A percentile compares a stretch with the other conserved stretches of the same genome.
phyloP scores from a whole-genome alignment of 139 green algal species.

The Ulvella scutata region DNA sequence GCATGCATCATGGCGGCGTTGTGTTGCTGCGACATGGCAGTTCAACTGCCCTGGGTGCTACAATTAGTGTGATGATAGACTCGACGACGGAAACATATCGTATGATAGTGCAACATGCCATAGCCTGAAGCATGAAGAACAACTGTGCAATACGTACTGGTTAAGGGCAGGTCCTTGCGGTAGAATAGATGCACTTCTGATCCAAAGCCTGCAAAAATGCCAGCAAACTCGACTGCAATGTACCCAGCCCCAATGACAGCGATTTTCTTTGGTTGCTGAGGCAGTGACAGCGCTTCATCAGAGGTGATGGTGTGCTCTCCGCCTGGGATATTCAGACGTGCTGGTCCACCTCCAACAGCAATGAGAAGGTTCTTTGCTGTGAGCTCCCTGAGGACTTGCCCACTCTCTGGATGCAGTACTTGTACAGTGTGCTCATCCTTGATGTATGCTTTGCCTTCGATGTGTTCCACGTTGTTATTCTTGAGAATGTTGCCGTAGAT shows the following conservation, averaged over 20 bases:
- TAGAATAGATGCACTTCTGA: slow-evolving; percentile 67
- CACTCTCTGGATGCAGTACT: slow-evolving; percentile 19
- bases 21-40: too few species aligned
- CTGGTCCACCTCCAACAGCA: slow-evolving; percentile 64
- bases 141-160: too few species aligned
- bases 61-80: too few species aligned
- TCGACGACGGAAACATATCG: too few species aligned
- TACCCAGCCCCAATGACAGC: slow-evolving; percentile 84
- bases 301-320: slow-evolving; percentile 76
- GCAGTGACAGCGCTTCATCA: slow-evolving; percentile 83
- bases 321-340: slow-evolving; percentile 66
- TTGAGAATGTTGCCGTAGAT: slow-evolving; percentile 79
- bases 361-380: slow-evolving; percentile 79
- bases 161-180: slow-evolving; percentile 48
- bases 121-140: too few species aligned
- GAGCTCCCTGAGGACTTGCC: slow-evolving; percentile 8
- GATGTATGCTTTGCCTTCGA: slow-evolving; percentile 71
- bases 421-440: slow-evolving; percentile 80
- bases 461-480: slow-evolving; percentile 41
- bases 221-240: slow-evolving; percentile 92
- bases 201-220: slow-evolving; percentile 86
- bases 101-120: too few species aligned
- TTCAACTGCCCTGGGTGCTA: too few species aligned
- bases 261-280: slow-evolving; percentile 49
- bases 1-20: too few species aligned